phyloP scores from a whole-genome alignment of 2,329 filamentous ascomycete genomes.

The Aphanoascus verrucosus region DNA sequence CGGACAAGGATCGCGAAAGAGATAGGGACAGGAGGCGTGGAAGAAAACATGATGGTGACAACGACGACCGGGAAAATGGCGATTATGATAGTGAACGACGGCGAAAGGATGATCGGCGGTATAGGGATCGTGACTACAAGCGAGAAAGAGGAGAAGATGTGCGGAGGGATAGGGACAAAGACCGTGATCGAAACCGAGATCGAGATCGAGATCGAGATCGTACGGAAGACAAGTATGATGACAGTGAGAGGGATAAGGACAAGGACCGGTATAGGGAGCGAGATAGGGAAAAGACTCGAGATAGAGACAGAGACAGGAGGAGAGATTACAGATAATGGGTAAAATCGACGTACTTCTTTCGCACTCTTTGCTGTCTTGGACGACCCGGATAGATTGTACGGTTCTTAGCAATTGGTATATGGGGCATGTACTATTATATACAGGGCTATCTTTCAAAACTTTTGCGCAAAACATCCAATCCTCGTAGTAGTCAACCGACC shows the following conservation, averaged over 20 bases:
- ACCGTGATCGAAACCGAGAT: slow-evolving; percentile 25
- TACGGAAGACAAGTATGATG: slow-evolving; percentile 18
- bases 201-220: slow-evolving; percentile 24
- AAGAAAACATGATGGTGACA: slow-evolving; percentile 31
- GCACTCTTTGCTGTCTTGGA: too few species aligned
- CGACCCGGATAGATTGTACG: too few species aligned
- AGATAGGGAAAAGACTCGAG: slow-evolving; percentile 13
- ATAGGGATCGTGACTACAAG: slow-evolving; percentile 22
- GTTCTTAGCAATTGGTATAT: neutral
- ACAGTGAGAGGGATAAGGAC: slow-evolving; percentile 22
- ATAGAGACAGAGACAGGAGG: slow-evolving; percentile 13
- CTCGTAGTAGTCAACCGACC: neutral
- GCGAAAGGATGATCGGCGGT: slow-evolving; percentile 27
- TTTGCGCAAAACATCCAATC: neutral
- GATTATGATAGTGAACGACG: slow-evolving; percentile 14
- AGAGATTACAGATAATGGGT: slow-evolving; percentile 1
- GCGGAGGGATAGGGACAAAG: slow-evolving; percentile 20
- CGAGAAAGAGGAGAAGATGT: slow-evolving; percentile 24
- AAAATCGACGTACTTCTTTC: too few species aligned
- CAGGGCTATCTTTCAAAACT: neutral
- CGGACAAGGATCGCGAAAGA: slow-evolving; percentile 20
- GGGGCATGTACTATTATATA: neutral
- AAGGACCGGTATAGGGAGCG: slow-evolving; percentile 17
- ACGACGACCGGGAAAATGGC: slow-evolving; percentile 15
- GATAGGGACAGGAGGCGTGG: slow-evolving; percentile 21